phyloP scores from a whole-genome alignment of 441 rosid genomes.

The Adansonia rubrostipa region DNA sequence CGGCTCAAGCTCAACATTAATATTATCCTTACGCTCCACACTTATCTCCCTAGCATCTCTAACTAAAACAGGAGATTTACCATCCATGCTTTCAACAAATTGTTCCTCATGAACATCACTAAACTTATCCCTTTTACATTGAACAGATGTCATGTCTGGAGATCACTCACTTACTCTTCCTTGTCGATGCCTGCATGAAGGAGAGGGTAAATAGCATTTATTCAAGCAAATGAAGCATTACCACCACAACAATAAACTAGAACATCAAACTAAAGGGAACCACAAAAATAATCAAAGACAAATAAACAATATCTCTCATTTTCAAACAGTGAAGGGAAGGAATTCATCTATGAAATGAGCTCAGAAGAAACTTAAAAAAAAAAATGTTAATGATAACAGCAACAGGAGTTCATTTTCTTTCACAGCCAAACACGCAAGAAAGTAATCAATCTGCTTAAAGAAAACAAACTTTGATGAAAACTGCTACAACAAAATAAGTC shows the following conservation, averaged over 20 bases:
- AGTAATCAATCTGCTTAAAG: not conserved
- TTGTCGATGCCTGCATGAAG: constrained; percentile 39
- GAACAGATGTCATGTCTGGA: constrained; percentile 48
- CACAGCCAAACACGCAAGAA: no score
- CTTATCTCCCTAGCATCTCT: constrained; percentile 57
- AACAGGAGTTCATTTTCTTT: no score
- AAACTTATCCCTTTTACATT: constrained; percentile 44
- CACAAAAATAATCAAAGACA: not conserved
- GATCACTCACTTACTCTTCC: constrained; percentile 49
- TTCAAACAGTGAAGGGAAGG: no score
- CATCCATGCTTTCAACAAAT: constrained; percentile 63
- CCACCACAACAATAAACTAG: not conserved
- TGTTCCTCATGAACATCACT: constrained; percentile 52
- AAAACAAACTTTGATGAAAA: not conserved
- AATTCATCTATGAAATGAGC: no score
- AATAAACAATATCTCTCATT: no score
- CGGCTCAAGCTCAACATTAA: constrained; percentile 34
- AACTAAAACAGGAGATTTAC: constrained; percentile 50
- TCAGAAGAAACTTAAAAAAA: no score
- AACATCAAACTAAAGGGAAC: not conserved
- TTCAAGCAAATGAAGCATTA: not conserved
- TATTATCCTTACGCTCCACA: constrained; percentile 56
- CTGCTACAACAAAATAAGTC: no score
- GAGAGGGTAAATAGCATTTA: not conserved
- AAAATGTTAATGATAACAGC: not conserved